Evolutionary conservation across 2,329 filamentous ascomycete genomes (phyloP).

Genomic region (Sodiomyces alkalinus): DNA sequence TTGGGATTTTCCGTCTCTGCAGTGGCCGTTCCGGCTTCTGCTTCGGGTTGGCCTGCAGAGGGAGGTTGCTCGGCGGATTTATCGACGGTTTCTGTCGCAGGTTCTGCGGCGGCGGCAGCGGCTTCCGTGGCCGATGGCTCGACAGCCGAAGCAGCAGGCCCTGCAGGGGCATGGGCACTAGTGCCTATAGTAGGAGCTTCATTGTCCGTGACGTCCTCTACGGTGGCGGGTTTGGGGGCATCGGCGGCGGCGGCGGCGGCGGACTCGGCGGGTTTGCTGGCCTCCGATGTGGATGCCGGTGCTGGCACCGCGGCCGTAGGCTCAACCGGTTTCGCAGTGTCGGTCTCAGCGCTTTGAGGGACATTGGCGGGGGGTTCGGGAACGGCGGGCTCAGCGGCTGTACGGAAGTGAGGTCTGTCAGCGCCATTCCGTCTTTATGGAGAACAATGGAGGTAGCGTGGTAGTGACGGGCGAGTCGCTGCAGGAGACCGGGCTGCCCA

Average conservation of each 20-base stretch:
- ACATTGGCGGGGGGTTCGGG: conserved; percentile 14
- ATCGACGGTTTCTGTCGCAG: neutral
- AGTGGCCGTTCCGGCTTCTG: no score
- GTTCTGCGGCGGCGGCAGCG: neutral
- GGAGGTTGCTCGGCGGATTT: neutral
- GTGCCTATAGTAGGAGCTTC: conserved; percentile 7
- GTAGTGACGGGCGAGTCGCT: no score
- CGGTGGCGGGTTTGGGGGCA: conserved; percentile 14
- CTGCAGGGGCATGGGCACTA: conserved; percentile 10
- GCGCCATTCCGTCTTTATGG: neutral
- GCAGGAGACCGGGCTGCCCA: no score
- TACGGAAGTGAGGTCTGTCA: neutral
- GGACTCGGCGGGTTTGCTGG: conserved; percentile 18
- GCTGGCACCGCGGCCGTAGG: conserved; percentile 7
- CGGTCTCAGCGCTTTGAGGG: conserved; percentile 7
- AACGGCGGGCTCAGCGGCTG: conserved; percentile 11
- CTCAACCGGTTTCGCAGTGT: conserved; percentile 10
- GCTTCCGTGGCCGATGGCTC: neutral
- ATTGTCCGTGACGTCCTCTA: conserved; percentile 5
- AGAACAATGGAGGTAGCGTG: neutral
- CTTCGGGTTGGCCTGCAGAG: no score
- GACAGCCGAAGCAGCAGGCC: conserved; percentile 4
- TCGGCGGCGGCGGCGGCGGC: conserved; percentile 12
- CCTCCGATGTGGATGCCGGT: conserved; percentile 7
- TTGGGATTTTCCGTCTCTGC: conserved; percentile 8